Base-by-base conservation (phyloP, 257 asterid genomes). In the Anisodus tanguticus region DNA sequence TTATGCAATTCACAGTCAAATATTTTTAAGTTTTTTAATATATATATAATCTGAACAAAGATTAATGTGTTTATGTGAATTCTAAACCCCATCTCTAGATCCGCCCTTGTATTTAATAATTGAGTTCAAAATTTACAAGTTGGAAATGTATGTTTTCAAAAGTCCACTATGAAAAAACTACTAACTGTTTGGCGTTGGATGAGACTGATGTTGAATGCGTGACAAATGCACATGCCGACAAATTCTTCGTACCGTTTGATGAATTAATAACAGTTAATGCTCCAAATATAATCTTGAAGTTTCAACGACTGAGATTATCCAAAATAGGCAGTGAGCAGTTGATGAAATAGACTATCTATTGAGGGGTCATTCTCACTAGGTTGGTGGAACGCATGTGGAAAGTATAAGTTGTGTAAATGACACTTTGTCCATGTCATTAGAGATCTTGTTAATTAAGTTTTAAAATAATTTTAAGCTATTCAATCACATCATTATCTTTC, bases 331-430 rank as follows among this genome's bases (percentile, higher is more conserved):
- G 31, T 53, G 31, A 51, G 63, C 82, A 80, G 90, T 87, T 84
- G 89, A 86, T 79, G 84, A 84, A 92, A 90, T 84, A 83, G 90
- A 92, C 93, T 77, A 87, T 90, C 92, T 85, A 85, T 81, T 80
- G 72, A 83, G 69, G 71, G 82, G 91, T 88, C 90, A 86, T 72
- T 59, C 84, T 89, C 90, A 57, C 45, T 51, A 51, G 88, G 88
- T 84, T 74, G 85, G 88, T 85, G 88, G 85, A 77, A n/a, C 45
- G 55, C 83, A 79, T 85, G 82, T 84, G 88, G 86, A 86, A 90
- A 89, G 70, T 78, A 7, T 31, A 71, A 76, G 68, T 59, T 31
- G 5, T 80, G 64, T 82, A 63, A 69, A 74, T 87, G 87, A 84
- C 84, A 31, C 54, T 60, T 84, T 80, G 86, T 53, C 66, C 3